Conservation (phyloP, 306 rosid genomes). For the Bauhinia variegata region DNA sequence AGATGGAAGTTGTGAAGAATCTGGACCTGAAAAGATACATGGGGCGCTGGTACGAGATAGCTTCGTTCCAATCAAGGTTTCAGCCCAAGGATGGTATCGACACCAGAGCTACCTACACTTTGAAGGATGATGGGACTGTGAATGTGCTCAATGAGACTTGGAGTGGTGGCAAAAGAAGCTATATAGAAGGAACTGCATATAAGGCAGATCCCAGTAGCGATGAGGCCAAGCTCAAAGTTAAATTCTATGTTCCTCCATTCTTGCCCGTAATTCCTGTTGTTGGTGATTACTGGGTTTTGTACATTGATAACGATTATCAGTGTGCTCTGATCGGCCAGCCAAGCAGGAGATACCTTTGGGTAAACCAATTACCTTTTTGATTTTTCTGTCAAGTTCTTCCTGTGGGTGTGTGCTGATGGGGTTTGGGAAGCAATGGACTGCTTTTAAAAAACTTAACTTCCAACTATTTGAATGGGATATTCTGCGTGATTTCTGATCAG, state of each 20-base stretch:
- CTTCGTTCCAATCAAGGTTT: conserved; percentile 72
- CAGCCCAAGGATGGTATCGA: conserved; percentile 70
- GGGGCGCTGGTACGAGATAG: conserved; percentile 98
- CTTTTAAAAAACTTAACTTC: background rate
- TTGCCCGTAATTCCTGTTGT: conserved; percentile 73
- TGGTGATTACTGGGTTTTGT: conserved; percentile 92
- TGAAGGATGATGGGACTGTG: conserved; percentile 64
- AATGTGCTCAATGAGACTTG: conserved; percentile 87
- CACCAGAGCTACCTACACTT: conserved; percentile 88
- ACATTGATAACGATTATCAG: conserved; percentile 67
- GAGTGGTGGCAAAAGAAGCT: conserved; percentile 60
- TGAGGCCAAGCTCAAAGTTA: conserved; percentile 91
- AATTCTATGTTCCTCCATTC: conserved; percentile 81
- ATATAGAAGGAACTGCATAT: conserved; percentile 69
- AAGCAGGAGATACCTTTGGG: conserved; percentile 82
- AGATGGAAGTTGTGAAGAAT: conserved; percentile 65
- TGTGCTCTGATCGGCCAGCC: conserved; percentile 84
- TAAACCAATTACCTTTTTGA: too few species aligned
- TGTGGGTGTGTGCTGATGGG: too few species aligned
- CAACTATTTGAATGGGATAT: background rate
- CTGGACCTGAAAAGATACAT: conserved; percentile 69
- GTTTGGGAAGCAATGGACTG: background rate
- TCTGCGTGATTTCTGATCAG: too few species aligned
- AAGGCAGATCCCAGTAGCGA: conserved; percentile 73
- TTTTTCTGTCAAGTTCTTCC: background rate